Evolutionary conservation across 129 eudicot genomes (phyloP).

Genomic region (Lactuca saligna): DNA sequence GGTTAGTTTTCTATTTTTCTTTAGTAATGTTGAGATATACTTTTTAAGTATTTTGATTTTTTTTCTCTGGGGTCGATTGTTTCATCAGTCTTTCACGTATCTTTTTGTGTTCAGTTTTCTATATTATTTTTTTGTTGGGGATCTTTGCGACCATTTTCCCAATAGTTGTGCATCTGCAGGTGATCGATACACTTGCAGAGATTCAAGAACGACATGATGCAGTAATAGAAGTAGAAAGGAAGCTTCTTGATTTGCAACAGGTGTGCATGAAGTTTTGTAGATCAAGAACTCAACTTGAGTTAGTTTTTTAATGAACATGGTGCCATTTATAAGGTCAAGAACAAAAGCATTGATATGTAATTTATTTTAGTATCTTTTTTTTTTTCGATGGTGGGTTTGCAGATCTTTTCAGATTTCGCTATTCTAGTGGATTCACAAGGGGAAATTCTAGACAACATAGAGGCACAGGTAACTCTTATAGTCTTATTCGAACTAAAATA

Average conservation of each 20-base stretch:
- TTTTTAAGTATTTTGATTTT: no score
- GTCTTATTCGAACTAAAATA: neutral
- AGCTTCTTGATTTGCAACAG: constrained; percentile 83
- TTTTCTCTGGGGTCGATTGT: no score
- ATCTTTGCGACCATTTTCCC: no score
- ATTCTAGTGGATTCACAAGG: constrained; percentile 89
- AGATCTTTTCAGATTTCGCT: constrained; percentile 94
- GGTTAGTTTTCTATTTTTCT: constrained; percentile 28
- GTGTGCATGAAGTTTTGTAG: constrained; percentile 26
- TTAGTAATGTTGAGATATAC: neutral
- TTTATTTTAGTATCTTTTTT: neutral
- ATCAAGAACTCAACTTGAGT: neutral
- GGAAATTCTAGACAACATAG: constrained; percentile 85
- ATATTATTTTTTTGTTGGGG: neutral
- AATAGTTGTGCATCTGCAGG: constrained; percentile 34
- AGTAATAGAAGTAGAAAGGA: constrained; percentile 70
- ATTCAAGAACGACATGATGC: constrained; percentile 87
- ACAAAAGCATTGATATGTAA: neutral
- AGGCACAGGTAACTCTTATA: constrained; percentile 62
- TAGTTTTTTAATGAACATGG: neutral
- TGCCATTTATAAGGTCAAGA: neutral
- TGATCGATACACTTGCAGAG: constrained; percentile 82
- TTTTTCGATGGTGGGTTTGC: constrained; percentile 21
- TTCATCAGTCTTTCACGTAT: neutral
- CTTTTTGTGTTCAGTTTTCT: neutral